Evolutionary conservation across 176 grass and related monocot genomes (phyloP).

Genomic region (Oryza australiensis): DNA sequence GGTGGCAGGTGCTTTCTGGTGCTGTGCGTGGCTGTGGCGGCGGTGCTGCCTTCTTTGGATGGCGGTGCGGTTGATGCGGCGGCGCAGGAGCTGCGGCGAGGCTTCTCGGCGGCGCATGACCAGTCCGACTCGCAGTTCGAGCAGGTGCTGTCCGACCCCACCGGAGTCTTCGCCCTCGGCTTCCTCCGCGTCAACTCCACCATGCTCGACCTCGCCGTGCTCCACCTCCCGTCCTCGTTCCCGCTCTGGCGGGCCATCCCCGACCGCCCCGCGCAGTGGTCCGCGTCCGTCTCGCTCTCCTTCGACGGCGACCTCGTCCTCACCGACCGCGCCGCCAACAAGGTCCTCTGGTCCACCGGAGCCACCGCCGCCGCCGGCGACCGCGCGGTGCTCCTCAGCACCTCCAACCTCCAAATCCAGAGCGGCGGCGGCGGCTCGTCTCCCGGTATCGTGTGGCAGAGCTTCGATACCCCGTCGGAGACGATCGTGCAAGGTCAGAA

Average conservation of each 20-base stretch:
- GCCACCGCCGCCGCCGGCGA: conserved; percentile 40
- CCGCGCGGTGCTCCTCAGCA: conserved; percentile 66
- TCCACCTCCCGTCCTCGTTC: conserved; percentile 75
- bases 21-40: conserved; percentile 29
- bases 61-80: not conserved
- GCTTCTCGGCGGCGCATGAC: conserved; percentile 66
- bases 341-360: conserved; percentile 60
- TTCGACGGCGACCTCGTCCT: conserved; percentile 66
- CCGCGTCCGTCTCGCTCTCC: conserved; percentile 43
- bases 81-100: conserved; percentile 55
- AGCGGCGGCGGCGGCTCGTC: conserved; percentile 2
- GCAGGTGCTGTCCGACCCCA: conserved; percentile 74
- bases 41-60: conserved; percentile 16
- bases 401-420: conserved; percentile 85
- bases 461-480: conserved; percentile 79
- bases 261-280: conserved; percentile 47
- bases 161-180: conserved; percentile 69
- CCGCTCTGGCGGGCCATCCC: conserved; percentile 73
- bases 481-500: conserved; percentile 91
- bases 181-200: conserved; percentile 68
- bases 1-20: not conserved
- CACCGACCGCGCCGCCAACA: conserved; percentile 40
- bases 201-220: conserved; percentile 71
- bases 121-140: conserved; percentile 66
- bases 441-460: conserved; percentile 55